These are phyloP conservation scores for Crithidia expoeki DNA, from an alignment of 208 protist genomes.

Conservation along the genomic window DNA sequence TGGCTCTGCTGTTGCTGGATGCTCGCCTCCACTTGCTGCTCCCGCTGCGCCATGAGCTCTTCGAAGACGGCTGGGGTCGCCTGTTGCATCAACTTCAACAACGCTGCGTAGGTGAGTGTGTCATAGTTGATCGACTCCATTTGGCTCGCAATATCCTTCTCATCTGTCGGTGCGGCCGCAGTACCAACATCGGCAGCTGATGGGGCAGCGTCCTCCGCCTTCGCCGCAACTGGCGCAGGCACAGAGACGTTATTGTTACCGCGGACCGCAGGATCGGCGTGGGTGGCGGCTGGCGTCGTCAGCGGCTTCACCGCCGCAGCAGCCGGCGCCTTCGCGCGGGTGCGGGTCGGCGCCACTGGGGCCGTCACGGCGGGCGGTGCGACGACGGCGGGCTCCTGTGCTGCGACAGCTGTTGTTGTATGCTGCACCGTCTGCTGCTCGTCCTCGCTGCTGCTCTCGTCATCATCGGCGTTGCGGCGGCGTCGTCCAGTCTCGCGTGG, in stretches of 20 bases:
- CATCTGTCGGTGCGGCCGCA: neutral
- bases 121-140: constrained; percentile 65
- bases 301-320: constrained; percentile 14
- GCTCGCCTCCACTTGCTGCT: constrained; percentile 36
- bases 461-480: constrained; percentile 31
- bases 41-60: constrained; percentile 57
- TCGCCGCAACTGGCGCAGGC: constrained; percentile 8
- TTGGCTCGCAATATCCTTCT: constrained; percentile 28
- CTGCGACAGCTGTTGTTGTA: neutral
- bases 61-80: constrained; percentile 50
- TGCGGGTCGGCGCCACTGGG: constrained; percentile 6
- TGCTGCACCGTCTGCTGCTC: constrained; percentile 12
- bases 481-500: constrained; percentile 28
- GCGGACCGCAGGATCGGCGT: constrained; percentile 21
- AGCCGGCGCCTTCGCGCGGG: constrained; percentile 7
- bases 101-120: constrained; percentile 55
- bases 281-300: constrained; percentile 10
- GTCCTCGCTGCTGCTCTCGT: constrained; percentile 34
- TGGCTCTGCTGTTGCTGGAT: constrained; percentile 45
- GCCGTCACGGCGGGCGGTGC: constrained; percentile 4
- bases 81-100: constrained; percentile 49
- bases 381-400: neutral
- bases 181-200: neutral
- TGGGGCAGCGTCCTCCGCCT: constrained; percentile 1
- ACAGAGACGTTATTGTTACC: neutral